Evolutionary conservation across 306 rosid genomes (phyloP).

Genomic region (Bauhinia variegata): DNA sequence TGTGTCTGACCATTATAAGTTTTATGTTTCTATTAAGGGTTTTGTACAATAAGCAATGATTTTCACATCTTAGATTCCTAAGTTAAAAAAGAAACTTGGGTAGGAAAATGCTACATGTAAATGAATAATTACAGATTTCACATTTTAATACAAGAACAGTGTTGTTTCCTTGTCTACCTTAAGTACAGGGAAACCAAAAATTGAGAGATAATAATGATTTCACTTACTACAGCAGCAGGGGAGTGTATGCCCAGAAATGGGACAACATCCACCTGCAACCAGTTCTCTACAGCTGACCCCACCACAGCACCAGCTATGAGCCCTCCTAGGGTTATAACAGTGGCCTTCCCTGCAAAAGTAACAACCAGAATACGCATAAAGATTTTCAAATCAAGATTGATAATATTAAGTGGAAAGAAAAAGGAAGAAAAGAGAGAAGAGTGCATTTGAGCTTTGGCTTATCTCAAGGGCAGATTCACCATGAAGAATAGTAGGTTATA

Average conservation of each 20-base stretch:
- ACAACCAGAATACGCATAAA: slow-evolving; percentile 11
- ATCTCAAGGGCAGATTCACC: not conserved
- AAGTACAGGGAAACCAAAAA: slow-evolving; percentile 89
- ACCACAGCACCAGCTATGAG: slow-evolving; percentile 89
- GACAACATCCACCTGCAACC: slow-evolving; percentile 95
- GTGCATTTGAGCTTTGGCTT: not conserved
- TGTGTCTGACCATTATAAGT: slow-evolving; percentile 11
- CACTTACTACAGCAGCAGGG: slow-evolving; percentile 92
- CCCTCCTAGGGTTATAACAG: slow-evolving; percentile 86
- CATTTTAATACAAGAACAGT: slow-evolving; percentile 44
- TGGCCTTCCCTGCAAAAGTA: slow-evolving; percentile 85
- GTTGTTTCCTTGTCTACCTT: slow-evolving; percentile 55
- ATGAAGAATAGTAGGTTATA: not conserved
- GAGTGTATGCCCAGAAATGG: slow-evolving; percentile 93
- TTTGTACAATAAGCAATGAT: slow-evolving; percentile 70
- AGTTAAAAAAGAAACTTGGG: slow-evolving; percentile 18
- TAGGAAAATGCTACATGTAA: slow-evolving; percentile 68
- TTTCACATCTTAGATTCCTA: slow-evolving; percentile 58
- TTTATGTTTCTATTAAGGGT: slow-evolving; percentile 45
- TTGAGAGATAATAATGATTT: slow-evolving; percentile 83
- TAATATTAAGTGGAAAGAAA: not conserved
- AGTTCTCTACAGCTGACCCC: slow-evolving; percentile 90
- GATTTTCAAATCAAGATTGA: not conserved
- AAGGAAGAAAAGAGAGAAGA: slow-evolving; percentile 11
- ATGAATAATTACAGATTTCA: slow-evolving; percentile 79